Evolutionary conservation across 176 grass and related monocot genomes (phyloP).

Genomic region (Ensete ventricosum): DNA sequence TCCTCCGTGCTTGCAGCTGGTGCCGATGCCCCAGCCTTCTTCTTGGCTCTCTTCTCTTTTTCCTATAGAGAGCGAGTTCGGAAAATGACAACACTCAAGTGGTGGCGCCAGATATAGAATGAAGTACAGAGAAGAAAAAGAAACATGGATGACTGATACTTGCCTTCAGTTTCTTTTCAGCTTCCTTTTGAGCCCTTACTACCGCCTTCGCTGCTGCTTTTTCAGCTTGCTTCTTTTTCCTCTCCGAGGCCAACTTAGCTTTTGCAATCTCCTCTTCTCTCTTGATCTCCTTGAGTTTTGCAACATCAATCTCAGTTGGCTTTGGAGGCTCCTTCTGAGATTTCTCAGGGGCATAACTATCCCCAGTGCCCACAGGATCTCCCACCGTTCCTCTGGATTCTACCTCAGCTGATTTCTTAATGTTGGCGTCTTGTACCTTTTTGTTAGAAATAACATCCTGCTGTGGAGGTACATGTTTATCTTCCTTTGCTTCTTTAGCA

Average conservation of each 20-base stretch:
- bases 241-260: slow-evolving; percentile 68
- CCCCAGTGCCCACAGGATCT: slow-evolving; percentile 13
- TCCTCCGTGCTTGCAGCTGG: slow-evolving; percentile 28
- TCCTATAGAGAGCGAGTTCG: slow-evolving; percentile 30
- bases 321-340: slow-evolving; percentile 45
- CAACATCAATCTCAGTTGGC: slow-evolving; percentile 45
- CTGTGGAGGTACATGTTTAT: slow-evolving; percentile 15
- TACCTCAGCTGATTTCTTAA: slow-evolving; percentile 29
- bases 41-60: slow-evolving; percentile 80
- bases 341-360: slow-evolving; percentile 24
- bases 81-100: background rate
- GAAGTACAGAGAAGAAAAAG: background rate
- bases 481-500: slow-evolving; percentile 39
- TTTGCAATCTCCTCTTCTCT: slow-evolving; percentile 90
- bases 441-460: slow-evolving; percentile 27
- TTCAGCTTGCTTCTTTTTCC: slow-evolving; percentile 87
- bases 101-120: background rate
- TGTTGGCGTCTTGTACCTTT: slow-evolving; percentile 32
- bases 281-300: slow-evolving; percentile 77
- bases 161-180: slow-evolving; percentile 71
- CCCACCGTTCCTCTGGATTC: slow-evolving; percentile 30
- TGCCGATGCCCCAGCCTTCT: slow-evolving; percentile 34
- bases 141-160: slow-evolving; percentile 2
- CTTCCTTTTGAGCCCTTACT: slow-evolving; percentile 65
- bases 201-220: slow-evolving; percentile 68